Evolutionary conservation across 2,329 filamentous ascomycete species (phyloP).

Genomic region (Mycocentrospora acerina): DNA sequence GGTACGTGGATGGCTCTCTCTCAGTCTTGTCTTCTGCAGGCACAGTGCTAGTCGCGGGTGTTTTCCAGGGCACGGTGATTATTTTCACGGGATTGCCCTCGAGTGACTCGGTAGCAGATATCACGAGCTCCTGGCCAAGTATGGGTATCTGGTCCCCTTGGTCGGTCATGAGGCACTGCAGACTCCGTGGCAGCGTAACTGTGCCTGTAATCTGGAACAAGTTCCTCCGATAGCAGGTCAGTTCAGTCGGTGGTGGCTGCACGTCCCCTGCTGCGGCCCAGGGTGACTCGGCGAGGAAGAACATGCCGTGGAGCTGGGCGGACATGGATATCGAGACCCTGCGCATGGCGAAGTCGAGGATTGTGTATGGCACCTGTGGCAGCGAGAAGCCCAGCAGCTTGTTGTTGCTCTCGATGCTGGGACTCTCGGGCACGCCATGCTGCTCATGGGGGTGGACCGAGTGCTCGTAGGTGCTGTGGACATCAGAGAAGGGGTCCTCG

Average conservation of each 20-base stretch:
- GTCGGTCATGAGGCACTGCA: slow-evolving; percentile 80
- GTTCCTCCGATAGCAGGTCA: slow-evolving; percentile 95
- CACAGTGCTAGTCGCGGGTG: slow-evolving; percentile 77
- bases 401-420: slow-evolving; percentile 65
- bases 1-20: slow-evolving; percentile 82
- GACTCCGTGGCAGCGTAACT: slow-evolving; percentile 74
- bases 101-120: slow-evolving; percentile 92
- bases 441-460: slow-evolving; percentile 49
- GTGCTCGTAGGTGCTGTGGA: slow-evolving; percentile 51
- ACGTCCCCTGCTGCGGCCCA: slow-evolving; percentile 60
- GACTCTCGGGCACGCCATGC: slow-evolving; percentile 49
- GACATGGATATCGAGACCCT: slow-evolving; percentile 66
- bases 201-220: slow-evolving; percentile 94
- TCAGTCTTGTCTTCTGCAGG: slow-evolving; percentile 68
- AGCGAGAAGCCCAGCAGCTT: slow-evolving; percentile 55
- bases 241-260: slow-evolving; percentile 65
- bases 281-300: slow-evolving; percentile 80
- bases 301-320: slow-evolving; percentile 84
- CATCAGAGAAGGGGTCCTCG: slow-evolving; percentile 55
- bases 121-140: slow-evolving; percentile 77
- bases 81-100: slow-evolving; percentile 90
- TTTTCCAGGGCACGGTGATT: slow-evolving; percentile 98
- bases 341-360: slow-evolving; percentile 65
- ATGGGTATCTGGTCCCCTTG: slow-evolving; percentile 83
- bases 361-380: slow-evolving; percentile 55